phyloP scores from a whole-genome alignment of 306 rosid species.

The Gynostemma pentaphyllum region DNA sequence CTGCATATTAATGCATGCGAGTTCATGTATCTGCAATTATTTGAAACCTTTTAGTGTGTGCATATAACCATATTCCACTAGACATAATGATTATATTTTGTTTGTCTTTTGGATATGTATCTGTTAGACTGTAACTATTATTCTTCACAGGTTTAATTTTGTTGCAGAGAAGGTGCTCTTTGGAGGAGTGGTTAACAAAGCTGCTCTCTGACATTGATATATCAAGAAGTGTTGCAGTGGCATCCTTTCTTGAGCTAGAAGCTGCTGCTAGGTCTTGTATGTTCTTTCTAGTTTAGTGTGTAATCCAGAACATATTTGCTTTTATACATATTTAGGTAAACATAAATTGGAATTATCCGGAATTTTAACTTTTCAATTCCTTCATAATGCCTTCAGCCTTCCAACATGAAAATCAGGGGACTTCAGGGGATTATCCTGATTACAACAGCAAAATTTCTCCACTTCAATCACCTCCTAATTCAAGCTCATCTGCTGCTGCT shows the following conservation, averaged over 20 bases:
- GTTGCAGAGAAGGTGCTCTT: slow-evolving; percentile 89
- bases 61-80: too few species aligned
- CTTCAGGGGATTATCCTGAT: slow-evolving; percentile 41
- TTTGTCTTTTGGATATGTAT: slow-evolving; percentile 3
- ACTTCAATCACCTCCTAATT: slow-evolving; percentile 34
- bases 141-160: slow-evolving; percentile 28
- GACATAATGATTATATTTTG: too few species aligned
- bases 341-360: slow-evolving; percentile 13
- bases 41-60: slow-evolving; percentile 3
- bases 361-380: slow-evolving; percentile 14
- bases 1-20: background rate
- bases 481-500: slow-evolving; percentile 49
- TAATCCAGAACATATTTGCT: slow-evolving; percentile 10
- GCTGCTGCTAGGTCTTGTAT: slow-evolving; percentile 96
- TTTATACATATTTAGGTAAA: slow-evolving; percentile 4
- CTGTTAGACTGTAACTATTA: slow-evolving; percentile 10
- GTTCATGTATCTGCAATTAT: background rate
- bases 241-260: slow-evolving; percentile 93
- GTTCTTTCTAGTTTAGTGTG: slow-evolving; percentile 33
- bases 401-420: slow-evolving; percentile 58
- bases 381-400: slow-evolving; percentile 45
- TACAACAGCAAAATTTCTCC: slow-evolving; percentile 40
- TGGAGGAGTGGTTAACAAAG: slow-evolving; percentile 94
- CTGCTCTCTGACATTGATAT: slow-evolving; percentile 77
- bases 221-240: slow-evolving; percentile 88